Base-by-base conservation (phyloP, 2,329 filamentous ascomycete genomes). In the Pseudovirgaria hyperparasitica region DNA sequence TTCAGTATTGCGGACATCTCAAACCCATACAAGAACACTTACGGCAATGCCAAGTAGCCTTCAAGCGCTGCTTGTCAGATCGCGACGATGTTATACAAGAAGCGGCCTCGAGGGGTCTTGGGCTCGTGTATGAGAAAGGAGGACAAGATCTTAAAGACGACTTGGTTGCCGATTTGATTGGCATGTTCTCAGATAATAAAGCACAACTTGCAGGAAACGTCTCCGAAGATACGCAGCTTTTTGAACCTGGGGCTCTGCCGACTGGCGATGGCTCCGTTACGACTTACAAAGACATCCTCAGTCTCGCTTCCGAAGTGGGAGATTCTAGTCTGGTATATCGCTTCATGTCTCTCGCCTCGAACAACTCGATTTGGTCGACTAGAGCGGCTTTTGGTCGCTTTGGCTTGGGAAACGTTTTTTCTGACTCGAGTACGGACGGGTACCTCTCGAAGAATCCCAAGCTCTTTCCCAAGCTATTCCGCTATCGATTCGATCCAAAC, bases 211-310 rank as follows among this genome's bases (percentile, higher is more conserved):
- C 70, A 9, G 72, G 72, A 9, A 92, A 82, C 43, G 85, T 98
- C 2, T 81, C 84, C 15, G 73, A 80, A 20, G 84, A 96, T 27
- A 98, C 90, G 0, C 81, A 96, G 50, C 63, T 98, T 1, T 96
- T 96, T 40, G 87, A 96, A 32, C 79, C 82, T 1, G 90, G 90
- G 5, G 82, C 82, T 3, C 56, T 96, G 9, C 86, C 86, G 0
- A 96, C 86, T 0, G 84, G 86, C 4, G 84, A 93, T 37, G 85
- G 85, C 6, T 82, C 85, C 0, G 72, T 96, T 29, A 94, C 84
- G 0, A 96, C 87, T 0, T 98, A 98, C 60, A 93, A 92, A 49
- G 90, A 98, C 46, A 96, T 98, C 39, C 81, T 98, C 53, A 90
- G 69, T 40, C 63, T 98, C 25, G 90, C 90, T n/a, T 82, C 87